Percentiles rank a stretch among this genome's conserved stretches.
Conservation (phyloP, 1,284 basidiomycete genomes). For the Pterula multifida region DNA sequence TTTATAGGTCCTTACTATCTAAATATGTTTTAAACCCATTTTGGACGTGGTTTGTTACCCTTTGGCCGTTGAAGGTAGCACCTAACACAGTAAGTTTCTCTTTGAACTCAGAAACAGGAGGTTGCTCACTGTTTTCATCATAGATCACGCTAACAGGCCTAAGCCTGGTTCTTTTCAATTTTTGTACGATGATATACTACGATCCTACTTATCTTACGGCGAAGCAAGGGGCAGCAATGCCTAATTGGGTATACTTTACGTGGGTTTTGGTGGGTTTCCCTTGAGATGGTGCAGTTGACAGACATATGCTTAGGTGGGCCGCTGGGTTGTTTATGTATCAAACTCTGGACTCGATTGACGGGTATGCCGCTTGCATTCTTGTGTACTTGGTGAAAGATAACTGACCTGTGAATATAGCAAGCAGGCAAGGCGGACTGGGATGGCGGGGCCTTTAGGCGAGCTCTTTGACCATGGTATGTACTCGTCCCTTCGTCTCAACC, state of each 20-base stretch:
- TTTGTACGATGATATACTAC: constrained; percentile 71
- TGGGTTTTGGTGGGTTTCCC: constrained; percentile 23
- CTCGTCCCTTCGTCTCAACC: neutral
- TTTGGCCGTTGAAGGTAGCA: constrained; percentile 82
- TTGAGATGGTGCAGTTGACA: constrained; percentile 4
- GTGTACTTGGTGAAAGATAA: constrained; percentile 5
- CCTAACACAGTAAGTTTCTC: constrained; percentile 72
- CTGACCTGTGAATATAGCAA: constrained; percentile 41
- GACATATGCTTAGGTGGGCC: constrained; percentile 52
- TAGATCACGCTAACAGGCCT: constrained; percentile 82
- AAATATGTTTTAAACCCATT: constrained; percentile 81
- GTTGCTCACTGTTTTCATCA: neutral
- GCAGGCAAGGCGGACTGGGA: constrained; percentile 89
- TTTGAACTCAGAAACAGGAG: neutral
- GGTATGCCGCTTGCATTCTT: constrained; percentile 29
- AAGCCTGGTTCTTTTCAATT: constrained; percentile 74
- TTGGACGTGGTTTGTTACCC: constrained; percentile 90
- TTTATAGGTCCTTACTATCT: constrained; percentile 59
- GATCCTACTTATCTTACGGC: constrained; percentile 68
- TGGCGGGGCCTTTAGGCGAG: constrained; percentile 92
- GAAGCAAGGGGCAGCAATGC: constrained; percentile 55
- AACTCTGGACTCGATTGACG: constrained; percentile 81
- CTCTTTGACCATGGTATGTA: constrained; percentile 89
- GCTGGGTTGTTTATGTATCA: constrained; percentile 90
- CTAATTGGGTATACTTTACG: constrained; percentile 82